Evolutionary conservation across 768 basidiomycete species (phyloP).

Genomic region (Pulveroboletus sp.): DNA sequence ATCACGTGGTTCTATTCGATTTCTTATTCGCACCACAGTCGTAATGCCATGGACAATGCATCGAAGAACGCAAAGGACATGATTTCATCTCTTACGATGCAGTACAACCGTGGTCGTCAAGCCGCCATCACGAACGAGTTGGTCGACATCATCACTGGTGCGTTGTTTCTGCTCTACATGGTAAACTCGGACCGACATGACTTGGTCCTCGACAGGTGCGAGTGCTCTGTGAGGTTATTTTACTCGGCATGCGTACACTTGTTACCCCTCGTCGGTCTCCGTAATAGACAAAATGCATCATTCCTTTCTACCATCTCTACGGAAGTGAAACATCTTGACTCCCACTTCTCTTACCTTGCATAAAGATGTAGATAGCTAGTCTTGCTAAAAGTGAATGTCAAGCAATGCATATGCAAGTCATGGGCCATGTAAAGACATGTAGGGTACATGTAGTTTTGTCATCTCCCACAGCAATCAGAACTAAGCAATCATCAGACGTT

Average conservation of each 20-base stretch:
- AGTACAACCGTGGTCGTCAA: slow-evolving; percentile 98
- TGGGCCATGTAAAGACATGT: slow-evolving; percentile 30
- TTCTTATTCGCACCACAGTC: slow-evolving; percentile 36
- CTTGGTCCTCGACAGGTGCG: slow-evolving; percentile 35
- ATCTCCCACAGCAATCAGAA: slow-evolving; percentile 14
- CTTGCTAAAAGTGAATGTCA: neutral
- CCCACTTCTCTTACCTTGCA: neutral
- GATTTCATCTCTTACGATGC: slow-evolving; percentile 82
- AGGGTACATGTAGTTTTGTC: slow-evolving; percentile 39
- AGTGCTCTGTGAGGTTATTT: slow-evolving; percentile 41
- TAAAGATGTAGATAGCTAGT: neutral
- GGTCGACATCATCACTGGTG: slow-evolving; percentile 89
- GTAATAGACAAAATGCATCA: slow-evolving; percentile 23
- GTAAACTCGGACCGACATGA: neutral
- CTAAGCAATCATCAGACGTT: slow-evolving; percentile 25
- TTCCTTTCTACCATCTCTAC: slow-evolving; percentile 10
- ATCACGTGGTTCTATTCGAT: too few relatives aligned
- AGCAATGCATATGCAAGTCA: slow-evolving; percentile 18
- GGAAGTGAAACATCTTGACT: too few relatives aligned
- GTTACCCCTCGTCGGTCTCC: slow-evolving; percentile 9
- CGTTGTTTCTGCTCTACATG: slow-evolving; percentile 19
- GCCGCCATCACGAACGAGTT: slow-evolving; percentile 96
- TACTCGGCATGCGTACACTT: slow-evolving; percentile 11
- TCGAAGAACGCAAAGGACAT: slow-evolving; percentile 98
- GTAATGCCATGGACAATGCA: slow-evolving; percentile 99